These are phyloP conservation scores for Isatis tinctoria DNA, from an alignment of 345 rosid genomes.

Conservation along the genomic window DNA sequence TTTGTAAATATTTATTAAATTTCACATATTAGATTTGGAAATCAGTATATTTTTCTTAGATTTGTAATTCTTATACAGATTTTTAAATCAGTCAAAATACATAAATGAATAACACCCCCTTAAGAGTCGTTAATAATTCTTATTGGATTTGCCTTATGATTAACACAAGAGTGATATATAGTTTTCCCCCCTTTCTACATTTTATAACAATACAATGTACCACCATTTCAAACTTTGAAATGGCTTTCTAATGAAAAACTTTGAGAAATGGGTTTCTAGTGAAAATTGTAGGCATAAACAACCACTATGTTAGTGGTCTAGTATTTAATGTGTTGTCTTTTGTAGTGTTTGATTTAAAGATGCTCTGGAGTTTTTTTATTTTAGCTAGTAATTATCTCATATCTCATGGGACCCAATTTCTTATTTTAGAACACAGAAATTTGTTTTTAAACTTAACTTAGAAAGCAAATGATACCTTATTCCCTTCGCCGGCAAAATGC, in stretches of 20 bases:
- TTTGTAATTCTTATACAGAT: too few species aligned
- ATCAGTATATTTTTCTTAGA: too few species aligned
- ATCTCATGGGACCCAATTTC: not conserved
- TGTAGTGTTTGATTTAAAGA: not conserved
- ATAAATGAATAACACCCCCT: too few species aligned
- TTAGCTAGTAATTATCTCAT: not conserved
- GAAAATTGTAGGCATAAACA: not conserved
- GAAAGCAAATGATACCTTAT: constrained; percentile 12
- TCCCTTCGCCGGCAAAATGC: not conserved
- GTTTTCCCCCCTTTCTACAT: not conserved
- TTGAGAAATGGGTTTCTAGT: not conserved
- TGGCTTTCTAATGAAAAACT: not conserved
- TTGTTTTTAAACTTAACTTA: not conserved
- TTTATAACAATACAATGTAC: not conserved
- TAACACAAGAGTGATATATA: not conserved
- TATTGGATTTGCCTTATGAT: not conserved
- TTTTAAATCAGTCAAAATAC: too few species aligned
- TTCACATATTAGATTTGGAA: too few species aligned
- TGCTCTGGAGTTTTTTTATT: not conserved
- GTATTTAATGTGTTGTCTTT: not conserved
- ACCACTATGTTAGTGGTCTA: not conserved
- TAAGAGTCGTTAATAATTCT: too few species aligned
- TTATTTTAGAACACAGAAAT: not conserved
- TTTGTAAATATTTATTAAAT: too few species aligned
- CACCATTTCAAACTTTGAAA: not conserved